Evolutionary conservation across 805 yeast genomes (phyloP).

Genomic region (Yueomyces sp.): DNA sequence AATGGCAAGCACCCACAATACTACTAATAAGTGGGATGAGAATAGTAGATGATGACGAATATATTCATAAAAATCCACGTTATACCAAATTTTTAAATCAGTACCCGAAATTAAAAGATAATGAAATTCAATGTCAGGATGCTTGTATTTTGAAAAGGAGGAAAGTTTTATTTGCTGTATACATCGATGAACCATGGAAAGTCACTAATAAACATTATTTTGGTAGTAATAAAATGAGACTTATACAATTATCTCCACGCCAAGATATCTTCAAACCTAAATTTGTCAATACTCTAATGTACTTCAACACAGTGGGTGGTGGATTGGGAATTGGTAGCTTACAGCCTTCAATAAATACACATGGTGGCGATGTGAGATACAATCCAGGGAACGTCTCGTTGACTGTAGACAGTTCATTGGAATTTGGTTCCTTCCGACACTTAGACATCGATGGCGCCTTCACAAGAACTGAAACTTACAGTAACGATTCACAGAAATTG

Average conservation of each 20-base stretch:
- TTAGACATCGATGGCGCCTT: conserved; percentile 42
- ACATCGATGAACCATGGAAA: conserved; percentile 64
- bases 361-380: conserved; percentile 26
- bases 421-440: conserved; percentile 70
- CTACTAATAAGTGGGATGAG: conserved; percentile 55
- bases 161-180: conserved; percentile 47
- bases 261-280: conserved; percentile 39
- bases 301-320: conserved; percentile 60
- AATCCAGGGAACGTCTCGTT: conserved; percentile 69
- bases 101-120: conserved; percentile 30
- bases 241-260: conserved; percentile 50
- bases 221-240: conserved; percentile 42
- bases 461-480: conserved; percentile 21
- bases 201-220: conserved; percentile 56
- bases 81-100: conserved; percentile 38
- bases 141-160: conserved; percentile 11
- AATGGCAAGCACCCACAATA: conserved; percentile 83
- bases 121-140: conserved; percentile 12
- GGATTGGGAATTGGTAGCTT: conserved; percentile 75
- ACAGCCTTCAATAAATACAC: conserved; percentile 45
- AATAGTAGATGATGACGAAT: conserved; percentile 21
- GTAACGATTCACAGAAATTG: conserved; percentile 9
- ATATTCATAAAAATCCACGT: conserved; percentile 23
- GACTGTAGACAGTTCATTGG: conserved; percentile 64
- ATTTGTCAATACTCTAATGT: conserved; percentile 31